phyloP scores from a whole-genome alignment of 2,329 filamentous ascomycete genomes.

The Calcarisporium arbuscula region DNA sequence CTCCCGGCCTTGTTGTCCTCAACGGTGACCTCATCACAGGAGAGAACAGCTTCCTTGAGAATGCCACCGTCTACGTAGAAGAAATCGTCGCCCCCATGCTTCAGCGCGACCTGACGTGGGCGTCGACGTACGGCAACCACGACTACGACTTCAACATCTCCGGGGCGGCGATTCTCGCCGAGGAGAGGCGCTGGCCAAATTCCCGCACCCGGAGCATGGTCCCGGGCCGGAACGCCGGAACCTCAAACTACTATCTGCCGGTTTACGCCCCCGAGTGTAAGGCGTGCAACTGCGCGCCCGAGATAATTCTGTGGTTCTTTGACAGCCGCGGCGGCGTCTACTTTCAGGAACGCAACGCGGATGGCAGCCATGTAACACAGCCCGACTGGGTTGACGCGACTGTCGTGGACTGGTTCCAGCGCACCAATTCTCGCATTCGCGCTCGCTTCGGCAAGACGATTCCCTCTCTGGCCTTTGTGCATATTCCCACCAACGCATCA shows the following conservation, averaged over 20 bases:
- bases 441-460: constrained; percentile 26
- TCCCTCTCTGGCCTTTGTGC: constrained; percentile 42
- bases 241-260: constrained; percentile 42
- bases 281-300: constrained; percentile 25
- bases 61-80: constrained; percentile 52
- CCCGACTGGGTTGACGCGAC: constrained; percentile 39
- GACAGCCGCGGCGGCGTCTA: constrained; percentile 55
- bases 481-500: constrained; percentile 40
- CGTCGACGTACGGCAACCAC: constrained; percentile 67
- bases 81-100: constrained; percentile 53
- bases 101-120: constrained; percentile 50
- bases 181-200: constrained; percentile 32
- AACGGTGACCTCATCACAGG: constrained; percentile 69
- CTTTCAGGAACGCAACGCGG: constrained; percentile 32
- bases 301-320: constrained; percentile 64
- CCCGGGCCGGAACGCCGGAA: constrained; percentile 24
- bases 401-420: constrained; percentile 39
- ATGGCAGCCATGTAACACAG: constrained; percentile 23
- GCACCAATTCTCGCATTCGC: constrained; percentile 22
- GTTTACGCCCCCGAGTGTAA: constrained; percentile 32
- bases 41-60: constrained; percentile 51
- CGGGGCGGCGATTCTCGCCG: constrained; percentile 33
- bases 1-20: constrained; percentile 55
- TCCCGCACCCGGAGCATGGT: constrained; percentile 36
- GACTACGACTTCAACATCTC: constrained; percentile 56